Evolutionary conservation across 2,329 filamentous ascomycete species (phyloP).

Genomic region (Nakataea oryzae): DNA sequence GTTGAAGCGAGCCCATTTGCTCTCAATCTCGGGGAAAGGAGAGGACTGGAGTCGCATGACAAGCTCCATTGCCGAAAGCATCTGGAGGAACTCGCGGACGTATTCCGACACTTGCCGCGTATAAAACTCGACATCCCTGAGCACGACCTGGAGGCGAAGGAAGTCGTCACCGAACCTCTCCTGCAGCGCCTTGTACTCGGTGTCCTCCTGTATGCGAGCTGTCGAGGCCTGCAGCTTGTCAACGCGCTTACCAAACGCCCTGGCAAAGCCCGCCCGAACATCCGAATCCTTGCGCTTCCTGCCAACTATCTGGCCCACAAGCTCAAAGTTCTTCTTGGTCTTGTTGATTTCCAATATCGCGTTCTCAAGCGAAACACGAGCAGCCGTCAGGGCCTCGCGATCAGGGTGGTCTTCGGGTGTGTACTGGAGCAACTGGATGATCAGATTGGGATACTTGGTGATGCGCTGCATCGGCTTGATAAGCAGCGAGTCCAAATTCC

Average conservation of each 20-base stretch:
- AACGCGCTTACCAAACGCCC: conserved; percentile 80
- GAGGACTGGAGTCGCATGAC: conserved; percentile 65
- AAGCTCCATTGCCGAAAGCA: conserved; percentile 72
- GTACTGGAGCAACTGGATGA: conserved; percentile 67
- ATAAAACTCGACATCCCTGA: conserved; percentile 90
- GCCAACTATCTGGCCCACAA: conserved; percentile 80
- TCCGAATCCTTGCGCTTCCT: conserved; percentile 84
- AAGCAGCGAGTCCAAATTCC: conserved; percentile 90
- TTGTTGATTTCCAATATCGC: conserved; percentile 86
- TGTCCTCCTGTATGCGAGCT: conserved; percentile 60
- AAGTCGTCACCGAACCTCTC: conserved; percentile 90
- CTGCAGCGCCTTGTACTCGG: conserved; percentile 67
- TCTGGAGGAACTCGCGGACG: conserved; percentile 70
- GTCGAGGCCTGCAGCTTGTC: conserved; percentile 67
- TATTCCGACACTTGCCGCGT: conserved; percentile 71
- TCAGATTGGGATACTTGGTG: conserved; percentile 82
- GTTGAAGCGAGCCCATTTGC: conserved; percentile 89
- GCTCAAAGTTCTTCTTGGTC: conserved; percentile 86
- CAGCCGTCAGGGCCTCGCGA: conserved; percentile 47
- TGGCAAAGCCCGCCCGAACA: conserved; percentile 71
- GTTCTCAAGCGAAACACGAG: conserved; percentile 44
- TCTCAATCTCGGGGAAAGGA: conserved; percentile 74
- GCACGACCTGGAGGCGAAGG: conserved; percentile 81
- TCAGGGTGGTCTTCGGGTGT: conserved; percentile 82
- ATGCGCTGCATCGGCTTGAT: conserved; percentile 96